These are phyloP conservation scores for Paracoccidioides brasiliensis DNA, from an alignment of 2,329 filamentous ascomycete genomes.

Conservation along the genomic window DNA sequence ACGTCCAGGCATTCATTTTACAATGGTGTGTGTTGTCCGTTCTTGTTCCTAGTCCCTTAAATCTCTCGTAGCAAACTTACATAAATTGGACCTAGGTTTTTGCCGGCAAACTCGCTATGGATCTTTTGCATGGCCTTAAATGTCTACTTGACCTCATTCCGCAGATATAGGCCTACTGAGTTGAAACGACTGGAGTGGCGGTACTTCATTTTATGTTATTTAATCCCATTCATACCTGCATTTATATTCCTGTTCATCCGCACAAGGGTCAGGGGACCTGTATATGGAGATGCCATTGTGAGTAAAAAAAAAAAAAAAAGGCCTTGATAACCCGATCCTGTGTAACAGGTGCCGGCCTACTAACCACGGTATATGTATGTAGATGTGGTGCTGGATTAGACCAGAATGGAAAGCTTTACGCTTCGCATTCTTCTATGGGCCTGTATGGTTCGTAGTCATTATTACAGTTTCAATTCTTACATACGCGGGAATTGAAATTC, in stretches of 20 bases:
- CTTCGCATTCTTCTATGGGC: conserved; percentile 57
- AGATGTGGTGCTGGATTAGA: conserved; percentile 71
- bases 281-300: conserved; percentile 61
- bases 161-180: conserved; percentile 52
- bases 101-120: conserved; percentile 64
- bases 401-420: conserved; percentile 56
- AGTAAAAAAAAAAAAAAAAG: no score
- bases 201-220: conserved; percentile 59
- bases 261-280: conserved; percentile 38
- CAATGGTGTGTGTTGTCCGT: conserved; percentile 54
- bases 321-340: neutral
- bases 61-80: neutral
- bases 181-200: conserved; percentile 56
- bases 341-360: neutral
- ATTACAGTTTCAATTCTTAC: conserved; percentile 30
- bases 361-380: neutral
- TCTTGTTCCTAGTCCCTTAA: neutral
- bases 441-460: conserved; percentile 31
- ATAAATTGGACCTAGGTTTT: conserved; percentile 44
- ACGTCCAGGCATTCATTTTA: conserved; percentile 65
- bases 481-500: conserved; percentile 27
- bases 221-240: conserved; percentile 56
- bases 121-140: conserved; percentile 73
- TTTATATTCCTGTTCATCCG: conserved; percentile 54
- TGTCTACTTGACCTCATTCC: conserved; percentile 70